These are phyloP conservation scores for Paraphaeosphaeria sporulosa DNA, from an alignment of 2,329 filamentous ascomycete species.

Conservation along the genomic window DNA sequence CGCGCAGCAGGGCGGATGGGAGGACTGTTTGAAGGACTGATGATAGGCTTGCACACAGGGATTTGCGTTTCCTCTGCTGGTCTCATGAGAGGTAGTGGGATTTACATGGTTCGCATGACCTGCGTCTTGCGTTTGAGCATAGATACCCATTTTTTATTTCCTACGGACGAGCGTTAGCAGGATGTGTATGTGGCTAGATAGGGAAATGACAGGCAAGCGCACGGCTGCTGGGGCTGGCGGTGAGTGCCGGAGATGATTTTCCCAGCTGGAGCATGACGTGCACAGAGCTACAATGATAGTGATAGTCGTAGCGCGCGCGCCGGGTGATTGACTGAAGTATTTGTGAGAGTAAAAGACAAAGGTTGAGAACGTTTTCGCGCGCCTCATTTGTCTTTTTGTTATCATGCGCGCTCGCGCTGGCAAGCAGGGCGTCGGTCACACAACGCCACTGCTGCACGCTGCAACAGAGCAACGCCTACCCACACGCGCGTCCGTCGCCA, in stretches of 20 bases:
- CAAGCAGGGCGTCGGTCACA: slow-evolving; percentile 2
- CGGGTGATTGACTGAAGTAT: neutral
- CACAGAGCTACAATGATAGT: neutral
- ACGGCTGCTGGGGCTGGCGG: slow-evolving; percentile 9
- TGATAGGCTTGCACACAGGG: neutral
- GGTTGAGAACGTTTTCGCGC: neutral
- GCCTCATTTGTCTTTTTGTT: neutral
- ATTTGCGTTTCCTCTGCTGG: neutral
- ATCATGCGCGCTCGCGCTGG: neutral
- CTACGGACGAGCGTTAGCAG: slow-evolving; percentile 18
- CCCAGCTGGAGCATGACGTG: slow-evolving; percentile 12
- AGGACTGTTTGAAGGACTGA: slow-evolving; percentile 65
- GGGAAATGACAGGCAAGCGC: slow-evolving; percentile 6
- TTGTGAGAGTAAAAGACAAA: neutral
- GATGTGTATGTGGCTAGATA: slow-evolving; percentile 12
- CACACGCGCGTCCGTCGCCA: neutral
- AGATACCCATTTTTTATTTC: slow-evolving; percentile 45
- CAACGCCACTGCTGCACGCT: slow-evolving; percentile 2
- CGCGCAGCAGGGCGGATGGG: slow-evolving; percentile 83
- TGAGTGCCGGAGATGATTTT: slow-evolving; percentile 7
- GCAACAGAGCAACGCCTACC: neutral
- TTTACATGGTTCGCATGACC: slow-evolving; percentile 25
- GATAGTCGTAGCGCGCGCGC: neutral
- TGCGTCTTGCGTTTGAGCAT: slow-evolving; percentile 34
- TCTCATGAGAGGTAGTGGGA: slow-evolving; percentile 3